phyloP scores from a whole-genome alignment of 768 basidiomycete species.

The Porpolomopsis calyptriformis region DNA sequence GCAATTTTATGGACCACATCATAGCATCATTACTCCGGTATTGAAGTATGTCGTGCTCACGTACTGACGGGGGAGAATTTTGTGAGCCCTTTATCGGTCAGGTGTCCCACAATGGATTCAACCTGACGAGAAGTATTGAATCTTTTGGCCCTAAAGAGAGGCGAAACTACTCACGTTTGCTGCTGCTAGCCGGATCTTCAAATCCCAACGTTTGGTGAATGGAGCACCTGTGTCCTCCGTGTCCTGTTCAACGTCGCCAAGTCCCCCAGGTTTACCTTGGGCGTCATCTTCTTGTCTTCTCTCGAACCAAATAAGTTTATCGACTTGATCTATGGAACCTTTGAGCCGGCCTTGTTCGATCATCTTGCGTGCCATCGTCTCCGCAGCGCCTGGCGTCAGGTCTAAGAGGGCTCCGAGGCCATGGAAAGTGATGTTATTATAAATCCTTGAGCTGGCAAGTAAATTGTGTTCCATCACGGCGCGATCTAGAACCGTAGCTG shows the following conservation, averaged over 20 bases:
- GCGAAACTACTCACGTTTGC: slow-evolving; percentile 52
- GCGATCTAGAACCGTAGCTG: slow-evolving; percentile 90
- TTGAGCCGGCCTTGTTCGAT: slow-evolving; percentile 93
- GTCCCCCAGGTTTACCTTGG: slow-evolving; percentile 87
- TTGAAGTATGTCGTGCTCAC: slow-evolving; percentile 1
- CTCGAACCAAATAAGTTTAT: slow-evolving; percentile 90
- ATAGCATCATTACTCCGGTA: slow-evolving; percentile 19
- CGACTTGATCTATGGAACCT: slow-evolving; percentile 93
- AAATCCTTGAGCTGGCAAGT: slow-evolving; percentile 91
- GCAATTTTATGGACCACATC: slow-evolving; percentile 17
- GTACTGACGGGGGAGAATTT: slow-evolving; percentile 19
- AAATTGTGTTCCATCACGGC: slow-evolving; percentile 99
- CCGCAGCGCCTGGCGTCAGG: slow-evolving; percentile 84
- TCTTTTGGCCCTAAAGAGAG: background rate
- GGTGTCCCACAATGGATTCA: slow-evolving; percentile 77
- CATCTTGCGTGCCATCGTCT: slow-evolving; percentile 97
- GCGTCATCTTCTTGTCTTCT: slow-evolving; percentile 81
- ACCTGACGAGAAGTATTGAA: slow-evolving; percentile 38
- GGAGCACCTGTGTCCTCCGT: slow-evolving; percentile 82
- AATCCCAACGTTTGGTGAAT: slow-evolving; percentile 94
- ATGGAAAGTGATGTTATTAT: slow-evolving; percentile 92
- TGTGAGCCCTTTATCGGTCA: slow-evolving; percentile 64
- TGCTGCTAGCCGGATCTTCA: slow-evolving; percentile 80
- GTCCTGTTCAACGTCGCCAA: slow-evolving; percentile 73
- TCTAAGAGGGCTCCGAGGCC: slow-evolving; percentile 89